A percentile compares a stretch with the other conserved stretches of the same genome.
phyloP scores from a whole-genome alignment of 1,284 basidiomycete genomes.

The Moesziomyces aphidis region DNA sequence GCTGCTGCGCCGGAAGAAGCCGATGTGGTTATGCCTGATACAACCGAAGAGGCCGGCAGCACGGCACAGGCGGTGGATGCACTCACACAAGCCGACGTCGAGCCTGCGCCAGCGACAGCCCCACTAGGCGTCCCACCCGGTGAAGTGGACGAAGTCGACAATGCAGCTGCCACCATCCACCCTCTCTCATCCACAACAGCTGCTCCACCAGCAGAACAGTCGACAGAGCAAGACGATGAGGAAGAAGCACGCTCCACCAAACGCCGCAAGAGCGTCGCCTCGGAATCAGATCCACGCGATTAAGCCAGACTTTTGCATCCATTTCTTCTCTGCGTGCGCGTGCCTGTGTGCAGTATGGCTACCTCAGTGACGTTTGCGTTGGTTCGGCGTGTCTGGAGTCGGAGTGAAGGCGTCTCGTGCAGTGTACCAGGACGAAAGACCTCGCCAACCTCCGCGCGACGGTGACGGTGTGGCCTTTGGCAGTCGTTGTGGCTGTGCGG shows the following conservation, averaged over 20 bases:
- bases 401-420: constrained; percentile 19
- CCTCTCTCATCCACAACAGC: constrained; percentile 34
- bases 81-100: not conserved
- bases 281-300: constrained; percentile 11
- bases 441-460: constrained; percentile 18
- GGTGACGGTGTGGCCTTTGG: constrained; percentile 16
- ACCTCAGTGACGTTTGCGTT: not conserved
- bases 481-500: not conserved
- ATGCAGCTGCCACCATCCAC: constrained; percentile 11
- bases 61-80: not conserved
- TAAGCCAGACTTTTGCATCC: not conserved
- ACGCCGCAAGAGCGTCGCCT: constrained; percentile 24
- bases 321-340: not conserved
- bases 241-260: constrained; percentile 17
- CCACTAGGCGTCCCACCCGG: constrained; percentile 34
- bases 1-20: not conserved
- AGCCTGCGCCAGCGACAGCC: not conserved
- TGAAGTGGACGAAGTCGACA: constrained; percentile 45
- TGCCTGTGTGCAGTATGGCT: not conserved
- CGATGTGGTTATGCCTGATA: not conserved
- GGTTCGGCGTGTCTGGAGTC: constrained; percentile 1
- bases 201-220: not conserved
- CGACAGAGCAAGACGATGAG: not conserved
- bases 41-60: not conserved
- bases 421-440: constrained; percentile 21